Conservation (phyloP, 2,329 filamentous ascomycete genomes). For the Fusarium staphyleae region DNA sequence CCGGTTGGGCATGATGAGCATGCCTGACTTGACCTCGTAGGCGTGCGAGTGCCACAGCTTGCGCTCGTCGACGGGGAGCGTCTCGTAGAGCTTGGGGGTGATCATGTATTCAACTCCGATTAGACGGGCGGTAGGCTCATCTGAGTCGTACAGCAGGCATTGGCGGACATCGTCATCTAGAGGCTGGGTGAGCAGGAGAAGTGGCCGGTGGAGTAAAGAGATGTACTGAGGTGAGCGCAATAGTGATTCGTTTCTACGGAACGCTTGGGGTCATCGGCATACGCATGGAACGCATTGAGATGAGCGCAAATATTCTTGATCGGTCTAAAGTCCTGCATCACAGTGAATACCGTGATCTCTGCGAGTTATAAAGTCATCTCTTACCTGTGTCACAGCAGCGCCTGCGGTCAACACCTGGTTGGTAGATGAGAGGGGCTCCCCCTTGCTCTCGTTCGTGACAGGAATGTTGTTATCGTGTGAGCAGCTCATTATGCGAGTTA, state of each 20-base stretch:
- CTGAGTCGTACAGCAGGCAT: constrained; percentile 83
- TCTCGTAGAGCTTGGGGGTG: constrained; percentile 70
- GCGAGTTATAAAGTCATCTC: neutral
- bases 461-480: constrained; percentile 13
- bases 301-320: constrained; percentile 80
- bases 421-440: constrained; percentile 59
- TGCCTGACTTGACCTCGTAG: constrained; percentile 79
- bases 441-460: constrained; percentile 43
- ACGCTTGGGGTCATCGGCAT: constrained; percentile 73
- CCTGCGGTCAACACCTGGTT: constrained; percentile 68
- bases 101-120: constrained; percentile 93
- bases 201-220: fast-evolving
- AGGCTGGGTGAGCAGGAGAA: constrained; percentile 48
- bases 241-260: constrained; percentile 84
- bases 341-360: neutral
- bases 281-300: constrained; percentile 86
- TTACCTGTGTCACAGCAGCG: constrained; percentile 64
- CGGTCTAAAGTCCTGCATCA: constrained; percentile 68
- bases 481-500: constrained; percentile 7
- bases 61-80: constrained; percentile 71
- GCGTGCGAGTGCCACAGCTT: constrained; percentile 80
- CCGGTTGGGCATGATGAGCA: constrained; percentile 78
- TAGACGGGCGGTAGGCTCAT: constrained; percentile 70
- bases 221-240: constrained; percentile 72
- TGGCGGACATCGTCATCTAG: constrained; percentile 73